Conservation (phyloP, 352 stramenopile species). For the Pythium sp. region DNA sequence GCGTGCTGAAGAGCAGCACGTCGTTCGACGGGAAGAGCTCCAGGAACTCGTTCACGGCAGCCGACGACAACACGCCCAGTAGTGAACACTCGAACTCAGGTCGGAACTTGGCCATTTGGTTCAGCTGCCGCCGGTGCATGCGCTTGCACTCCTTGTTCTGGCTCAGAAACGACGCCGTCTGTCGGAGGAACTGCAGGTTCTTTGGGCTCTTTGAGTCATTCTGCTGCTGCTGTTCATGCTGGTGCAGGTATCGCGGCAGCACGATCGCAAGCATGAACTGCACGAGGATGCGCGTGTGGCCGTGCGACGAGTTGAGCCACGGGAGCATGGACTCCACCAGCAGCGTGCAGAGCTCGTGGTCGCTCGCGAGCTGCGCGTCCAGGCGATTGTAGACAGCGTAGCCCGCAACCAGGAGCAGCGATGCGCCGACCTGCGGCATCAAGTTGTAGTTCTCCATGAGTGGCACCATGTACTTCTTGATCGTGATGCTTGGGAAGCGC, state of each 20-base stretch:
- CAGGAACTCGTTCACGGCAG: conserved; percentile 71
- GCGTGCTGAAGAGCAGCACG: conserved; percentile 42
- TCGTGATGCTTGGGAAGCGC: conserved; percentile 45
- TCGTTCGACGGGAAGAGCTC: conserved; percentile 68
- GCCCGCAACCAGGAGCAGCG: conserved; percentile 54
- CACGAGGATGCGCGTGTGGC: conserved; percentile 77
- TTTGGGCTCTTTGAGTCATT: not conserved
- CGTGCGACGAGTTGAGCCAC: conserved; percentile 78
- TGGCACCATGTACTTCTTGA: conserved; percentile 41
- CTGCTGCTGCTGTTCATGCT: conserved; percentile 19
- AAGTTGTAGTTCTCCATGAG: conserved; percentile 69
- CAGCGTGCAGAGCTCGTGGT: conserved; percentile 18
- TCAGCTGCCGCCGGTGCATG: conserved; percentile 71
- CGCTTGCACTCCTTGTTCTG: conserved; percentile 84
- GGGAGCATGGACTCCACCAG: conserved; percentile 56
- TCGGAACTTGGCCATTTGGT: conserved; percentile 56
- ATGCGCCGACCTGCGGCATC: conserved; percentile 67
- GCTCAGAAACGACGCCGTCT: conserved; percentile 60
- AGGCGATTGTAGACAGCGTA: conserved; percentile 36
- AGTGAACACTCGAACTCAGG: conserved; percentile 75
- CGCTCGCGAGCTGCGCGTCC: conserved; percentile 21
- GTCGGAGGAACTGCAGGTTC: conserved; percentile 44
- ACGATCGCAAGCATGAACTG: conserved; percentile 68
- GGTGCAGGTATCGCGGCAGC: conserved; percentile 61
- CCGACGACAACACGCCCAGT: conserved; percentile 56